Evolutionary conservation across 1,284 basidiomycete species (phyloP).

Genomic region (Boletus hoseneyae): DNA sequence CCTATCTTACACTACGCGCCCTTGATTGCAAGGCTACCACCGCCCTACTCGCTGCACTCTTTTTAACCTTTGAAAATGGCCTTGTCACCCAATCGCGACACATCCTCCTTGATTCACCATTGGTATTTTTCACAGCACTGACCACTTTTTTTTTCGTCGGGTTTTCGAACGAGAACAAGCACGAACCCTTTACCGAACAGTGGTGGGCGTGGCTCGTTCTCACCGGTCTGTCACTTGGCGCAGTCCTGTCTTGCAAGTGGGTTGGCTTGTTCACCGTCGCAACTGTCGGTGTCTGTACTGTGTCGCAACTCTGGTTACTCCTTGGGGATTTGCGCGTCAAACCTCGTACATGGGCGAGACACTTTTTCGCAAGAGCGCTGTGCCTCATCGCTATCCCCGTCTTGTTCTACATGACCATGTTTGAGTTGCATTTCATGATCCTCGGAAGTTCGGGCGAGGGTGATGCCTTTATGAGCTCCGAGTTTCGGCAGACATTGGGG

Average conservation of each 20-base stretch:
- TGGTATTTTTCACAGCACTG: slow-evolving; percentile 96
- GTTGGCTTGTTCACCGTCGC: slow-evolving; percentile 99
- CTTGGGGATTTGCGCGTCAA: slow-evolving; percentile 86
- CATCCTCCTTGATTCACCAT: slow-evolving; percentile 95
- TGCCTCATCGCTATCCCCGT: slow-evolving; percentile 87
- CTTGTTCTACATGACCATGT: slow-evolving; percentile 93
- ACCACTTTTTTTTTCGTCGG: slow-evolving; percentile 85
- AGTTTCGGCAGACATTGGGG: slow-evolving; percentile 95
- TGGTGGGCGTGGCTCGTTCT: slow-evolving; percentile 97
- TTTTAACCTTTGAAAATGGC: slow-evolving; percentile 97
- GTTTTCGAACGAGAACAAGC: slow-evolving; percentile 89
- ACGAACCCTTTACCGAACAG: slow-evolving; percentile 71
- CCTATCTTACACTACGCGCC: slow-evolving; percentile 91
- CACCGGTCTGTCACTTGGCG: slow-evolving; percentile 87
- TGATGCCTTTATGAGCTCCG: slow-evolving; percentile 98
- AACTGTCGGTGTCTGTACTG: slow-evolving; percentile 82
- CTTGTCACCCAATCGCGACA: slow-evolving; percentile 93
- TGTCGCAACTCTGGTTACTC: slow-evolving; percentile 87
- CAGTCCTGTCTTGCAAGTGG: slow-evolving; percentile 96
- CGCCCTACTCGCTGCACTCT: slow-evolving; percentile 83
- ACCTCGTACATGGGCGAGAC: slow-evolving; percentile 71
- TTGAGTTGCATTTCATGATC: slow-evolving; percentile 91
- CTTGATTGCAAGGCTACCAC: slow-evolving; percentile 90
- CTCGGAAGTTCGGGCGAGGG: slow-evolving; percentile 91
- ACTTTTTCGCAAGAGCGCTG: slow-evolving; percentile 86